Percentiles rank a stretch among this genome's conserved stretches.
These are phyloP conservation scores for Coniochaeta ligniaria DNA, from an alignment of 2,329 filamentous ascomycete species.

Conservation along the genomic window DNA sequence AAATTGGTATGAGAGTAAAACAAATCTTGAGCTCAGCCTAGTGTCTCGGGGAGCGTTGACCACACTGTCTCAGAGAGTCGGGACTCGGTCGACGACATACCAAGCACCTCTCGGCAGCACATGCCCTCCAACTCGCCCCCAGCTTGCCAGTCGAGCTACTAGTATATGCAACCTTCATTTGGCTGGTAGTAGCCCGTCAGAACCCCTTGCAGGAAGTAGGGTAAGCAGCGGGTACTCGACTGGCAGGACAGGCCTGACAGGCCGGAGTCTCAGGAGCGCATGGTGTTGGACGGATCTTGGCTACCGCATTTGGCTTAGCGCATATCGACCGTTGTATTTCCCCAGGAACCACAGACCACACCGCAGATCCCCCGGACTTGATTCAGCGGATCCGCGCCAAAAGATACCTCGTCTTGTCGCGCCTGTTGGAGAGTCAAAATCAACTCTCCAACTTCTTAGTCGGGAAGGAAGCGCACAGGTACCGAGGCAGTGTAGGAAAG, in stretches of 20 bases:
- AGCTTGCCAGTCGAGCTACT: background rate
- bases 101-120: background rate
- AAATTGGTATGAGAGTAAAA: background rate
- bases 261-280: background rate
- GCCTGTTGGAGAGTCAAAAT: background rate
- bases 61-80: background rate
- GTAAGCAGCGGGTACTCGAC: background rate
- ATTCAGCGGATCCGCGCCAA: background rate
- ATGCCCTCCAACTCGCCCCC: background rate
- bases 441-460: background rate
- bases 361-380: background rate
- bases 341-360: background rate
- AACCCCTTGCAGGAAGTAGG: background rate
- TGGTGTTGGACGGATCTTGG: background rate
- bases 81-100: background rate
- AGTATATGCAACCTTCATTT: background rate
- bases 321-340: background rate
- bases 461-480: background rate
- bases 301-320: background rate
- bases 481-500: background rate
- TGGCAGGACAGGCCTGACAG: background rate
- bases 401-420: background rate
- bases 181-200: background rate
- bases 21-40: background rate
- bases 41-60: background rate